phyloP scores from a whole-genome alignment of 495 filamentous ascomycete genomes.

The Acidomyces sp. region DNA sequence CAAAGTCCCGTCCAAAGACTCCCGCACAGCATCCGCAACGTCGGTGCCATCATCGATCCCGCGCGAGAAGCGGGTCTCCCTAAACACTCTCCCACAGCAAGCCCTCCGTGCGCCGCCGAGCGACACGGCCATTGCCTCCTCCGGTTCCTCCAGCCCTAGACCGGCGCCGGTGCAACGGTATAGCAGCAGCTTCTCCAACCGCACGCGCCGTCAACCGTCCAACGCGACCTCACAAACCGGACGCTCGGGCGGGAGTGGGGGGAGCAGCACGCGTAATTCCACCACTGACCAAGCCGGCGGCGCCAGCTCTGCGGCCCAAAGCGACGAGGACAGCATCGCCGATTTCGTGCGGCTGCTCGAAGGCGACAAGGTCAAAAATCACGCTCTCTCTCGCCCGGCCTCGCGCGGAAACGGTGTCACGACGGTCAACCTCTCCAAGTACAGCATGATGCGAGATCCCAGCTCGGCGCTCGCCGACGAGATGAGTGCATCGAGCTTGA shows the following conservation, averaged over 20 bases:
- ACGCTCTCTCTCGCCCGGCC: slow-evolving; percentile 49
- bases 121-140: slow-evolving; percentile 47
- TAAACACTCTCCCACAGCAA: slow-evolving; percentile 52
- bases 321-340: slow-evolving; percentile 27
- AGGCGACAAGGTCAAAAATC: slow-evolving; percentile 48
- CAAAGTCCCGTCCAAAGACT: no score
- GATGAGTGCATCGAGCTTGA: slow-evolving; percentile 9
- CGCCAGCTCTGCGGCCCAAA: background rate
- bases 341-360: slow-evolving; percentile 85
- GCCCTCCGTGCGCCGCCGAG: slow-evolving; percentile 44
- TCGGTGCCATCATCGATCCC: no score
- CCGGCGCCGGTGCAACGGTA: slow-evolving; percentile 57
- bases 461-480: slow-evolving; percentile 13
- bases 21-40: no score
- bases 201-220: slow-evolving; percentile 60
- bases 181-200: slow-evolving; percentile 79
- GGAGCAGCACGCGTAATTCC: slow-evolving; percentile 7
- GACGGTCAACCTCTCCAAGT: slow-evolving; percentile 13
- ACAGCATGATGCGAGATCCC: slow-evolving; percentile 6
- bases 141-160: slow-evolving; percentile 58
- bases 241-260: slow-evolving; percentile 54
- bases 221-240: slow-evolving; percentile 39
- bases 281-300: background rate
- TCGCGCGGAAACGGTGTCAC: background rate
- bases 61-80: slow-evolving; percentile 50